Percentiles rank a stretch among this genome's conserved stretches.
Evolutionary conservation across 768 basidiomycete species (phyloP).

Genomic region (Chlorophyllum brunneum): DNA sequence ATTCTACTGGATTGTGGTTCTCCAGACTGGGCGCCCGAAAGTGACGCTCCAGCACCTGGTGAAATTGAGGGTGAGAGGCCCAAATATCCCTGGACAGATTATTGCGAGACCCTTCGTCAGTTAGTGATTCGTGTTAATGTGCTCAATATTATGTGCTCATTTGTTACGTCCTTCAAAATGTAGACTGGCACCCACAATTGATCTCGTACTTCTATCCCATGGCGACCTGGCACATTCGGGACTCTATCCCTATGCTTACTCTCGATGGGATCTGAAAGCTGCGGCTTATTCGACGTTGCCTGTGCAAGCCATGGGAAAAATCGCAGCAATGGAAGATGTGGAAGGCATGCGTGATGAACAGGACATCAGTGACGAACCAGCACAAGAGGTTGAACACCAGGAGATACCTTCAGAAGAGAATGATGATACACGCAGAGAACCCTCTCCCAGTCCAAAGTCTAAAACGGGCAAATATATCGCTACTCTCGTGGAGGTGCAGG

Average conservation of each 20-base stretch:
- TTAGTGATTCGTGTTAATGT: slow-evolving; percentile 23
- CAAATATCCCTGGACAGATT: slow-evolving; percentile 50
- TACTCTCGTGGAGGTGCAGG: slow-evolving; percentile 80
- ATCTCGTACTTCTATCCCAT: slow-evolving; percentile 92
- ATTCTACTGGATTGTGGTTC: slow-evolving; percentile 96
- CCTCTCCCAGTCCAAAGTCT: slow-evolving; percentile 11
- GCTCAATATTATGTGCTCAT: slow-evolving; percentile 6
- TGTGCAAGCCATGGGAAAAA: slow-evolving; percentile 92
- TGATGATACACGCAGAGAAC: slow-evolving; percentile 12
- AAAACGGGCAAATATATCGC: slow-evolving; percentile 62
- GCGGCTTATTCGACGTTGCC: slow-evolving; percentile 94
- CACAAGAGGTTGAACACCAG: slow-evolving; percentile 22
- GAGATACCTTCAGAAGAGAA: slow-evolving; percentile 14
- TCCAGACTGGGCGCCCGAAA: slow-evolving; percentile 77
- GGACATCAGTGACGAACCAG: slow-evolving; percentile 47
- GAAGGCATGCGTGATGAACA: slow-evolving; percentile 78
- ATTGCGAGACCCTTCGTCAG: slow-evolving; percentile 67
- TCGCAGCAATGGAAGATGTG: slow-evolving; percentile 85
- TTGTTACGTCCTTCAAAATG: slow-evolving; percentile 6
- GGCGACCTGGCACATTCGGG: slow-evolving; percentile 88
- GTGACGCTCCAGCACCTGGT: not conserved
- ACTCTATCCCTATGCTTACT: slow-evolving; percentile 88
- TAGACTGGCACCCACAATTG: slow-evolving; percentile 77
- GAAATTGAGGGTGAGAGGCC: slow-evolving; percentile 17
- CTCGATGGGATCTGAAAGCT: slow-evolving; percentile 83